Evolutionary conservation across 176 grass and related monocot genomes (phyloP).

Genomic region (Eragrostis nindensis): DNA sequence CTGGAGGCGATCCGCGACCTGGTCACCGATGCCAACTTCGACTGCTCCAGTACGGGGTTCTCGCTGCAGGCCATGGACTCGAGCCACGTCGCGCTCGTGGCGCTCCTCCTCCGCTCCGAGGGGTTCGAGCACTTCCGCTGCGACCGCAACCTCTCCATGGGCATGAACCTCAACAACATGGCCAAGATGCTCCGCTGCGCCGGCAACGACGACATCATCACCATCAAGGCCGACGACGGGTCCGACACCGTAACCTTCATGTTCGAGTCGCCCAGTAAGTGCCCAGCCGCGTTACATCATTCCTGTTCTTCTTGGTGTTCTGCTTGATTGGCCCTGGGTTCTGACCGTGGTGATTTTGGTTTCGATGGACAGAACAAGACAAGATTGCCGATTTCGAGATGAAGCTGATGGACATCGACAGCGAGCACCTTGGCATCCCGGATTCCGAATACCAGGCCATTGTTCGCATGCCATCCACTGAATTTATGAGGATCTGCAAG

Average conservation of each 20-base stretch:
- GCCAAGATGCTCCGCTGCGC: constrained; percentile 97
- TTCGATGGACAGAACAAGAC: constrained; percentile 69
- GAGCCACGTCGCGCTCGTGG: constrained; percentile 95
- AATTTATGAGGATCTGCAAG: constrained; percentile 91
- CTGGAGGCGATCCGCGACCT: constrained; percentile 87
- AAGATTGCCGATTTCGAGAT: constrained; percentile 96
- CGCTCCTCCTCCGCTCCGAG: constrained; percentile 84
- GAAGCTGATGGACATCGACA: constrained; percentile 98
- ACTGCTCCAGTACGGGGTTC: constrained; percentile 91
- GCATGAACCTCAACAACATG: constrained; percentile 98
- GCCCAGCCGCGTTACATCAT: not conserved
- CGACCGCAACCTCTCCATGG: constrained; percentile 98
- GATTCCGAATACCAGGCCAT: constrained; percentile 95
- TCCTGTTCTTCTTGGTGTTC: not conserved
- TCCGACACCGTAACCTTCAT: constrained; percentile 96
- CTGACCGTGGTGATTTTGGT: not conserved
- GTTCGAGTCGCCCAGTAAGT: constrained; percentile 89
- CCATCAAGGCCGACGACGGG: constrained; percentile 95
- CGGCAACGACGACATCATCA: constrained; percentile 93
- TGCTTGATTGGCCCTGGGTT: not conserved
- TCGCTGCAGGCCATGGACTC: constrained; percentile 99
- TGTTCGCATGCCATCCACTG: constrained; percentile 78
- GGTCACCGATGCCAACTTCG: constrained; percentile 95
- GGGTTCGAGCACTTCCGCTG: constrained; percentile 99
- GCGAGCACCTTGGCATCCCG: constrained; percentile 86